A percentile compares a stretch with the other conserved stretches of the same genome.
Evolutionary conservation across 2,329 filamentous ascomycete genomes (phyloP).

Genomic region (Cladosporium phlei): DNA sequence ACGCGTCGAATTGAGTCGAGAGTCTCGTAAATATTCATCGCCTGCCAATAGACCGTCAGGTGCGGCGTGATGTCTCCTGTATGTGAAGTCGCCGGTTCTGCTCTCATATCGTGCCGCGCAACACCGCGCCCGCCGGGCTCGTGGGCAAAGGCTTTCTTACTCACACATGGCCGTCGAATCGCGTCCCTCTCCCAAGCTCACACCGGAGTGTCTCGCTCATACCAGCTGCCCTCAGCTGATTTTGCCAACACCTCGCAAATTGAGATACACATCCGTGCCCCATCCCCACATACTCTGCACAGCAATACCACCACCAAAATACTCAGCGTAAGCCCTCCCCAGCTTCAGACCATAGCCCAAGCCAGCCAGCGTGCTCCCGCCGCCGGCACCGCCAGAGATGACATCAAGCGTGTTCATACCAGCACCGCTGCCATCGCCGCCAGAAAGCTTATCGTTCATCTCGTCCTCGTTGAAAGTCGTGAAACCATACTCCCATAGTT

Average conservation of each 20-base stretch:
- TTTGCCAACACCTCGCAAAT: slow-evolving; percentile 56
- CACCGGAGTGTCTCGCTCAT: no score
- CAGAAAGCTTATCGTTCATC: slow-evolving; percentile 45
- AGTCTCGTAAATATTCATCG: no score
- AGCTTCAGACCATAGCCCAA: slow-evolving; percentile 89
- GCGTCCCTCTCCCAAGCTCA: no score
- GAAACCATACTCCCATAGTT: slow-evolving; percentile 97
- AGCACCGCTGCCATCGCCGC: slow-evolving; percentile 34
- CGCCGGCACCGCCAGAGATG: slow-evolving; percentile 66
- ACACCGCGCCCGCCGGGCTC: no score
- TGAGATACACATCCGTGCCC: slow-evolving; percentile 68
- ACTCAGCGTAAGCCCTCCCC: slow-evolving; percentile 91
- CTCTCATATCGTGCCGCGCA: no score
- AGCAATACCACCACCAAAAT: slow-evolving; percentile 90
- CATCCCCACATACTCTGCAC: slow-evolving; percentile 96
- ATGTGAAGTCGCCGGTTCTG: no score
- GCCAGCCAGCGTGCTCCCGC: slow-evolving; percentile 76
- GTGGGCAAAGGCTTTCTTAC: no score
- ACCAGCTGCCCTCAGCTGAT: slow-evolving; percentile 21
- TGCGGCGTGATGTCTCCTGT: no score
- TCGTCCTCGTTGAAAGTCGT: slow-evolving; percentile 80
- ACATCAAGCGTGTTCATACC: slow-evolving; percentile 67
- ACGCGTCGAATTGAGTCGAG: no score
- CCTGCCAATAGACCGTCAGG: no score
- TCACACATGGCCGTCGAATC: no score